Evolutionary conservation across 2,329 filamentous ascomycete species (phyloP).

Genomic region (Trichophyton benhamiae): DNA sequence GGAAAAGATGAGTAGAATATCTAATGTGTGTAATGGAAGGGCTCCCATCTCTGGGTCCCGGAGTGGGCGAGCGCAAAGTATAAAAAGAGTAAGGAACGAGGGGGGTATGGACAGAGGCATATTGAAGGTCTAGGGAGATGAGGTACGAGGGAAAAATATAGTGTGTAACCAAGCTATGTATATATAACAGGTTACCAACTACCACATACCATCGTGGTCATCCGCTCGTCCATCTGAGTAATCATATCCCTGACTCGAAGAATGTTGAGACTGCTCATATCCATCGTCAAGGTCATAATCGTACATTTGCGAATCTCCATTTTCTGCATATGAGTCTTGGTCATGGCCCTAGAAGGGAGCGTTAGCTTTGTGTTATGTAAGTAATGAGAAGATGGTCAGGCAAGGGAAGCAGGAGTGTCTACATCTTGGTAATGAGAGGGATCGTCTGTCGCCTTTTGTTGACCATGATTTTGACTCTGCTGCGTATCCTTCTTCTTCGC

Average conservation of each 20-base stretch:
- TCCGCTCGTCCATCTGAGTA: slow-evolving; percentile 21
- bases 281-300: slow-evolving; percentile 37
- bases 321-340: slow-evolving; percentile 30
- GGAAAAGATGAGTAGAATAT: background rate
- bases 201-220: slow-evolving; percentile 40
- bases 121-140: background rate
- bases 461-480: slow-evolving; percentile 17
- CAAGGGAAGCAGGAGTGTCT: background rate
- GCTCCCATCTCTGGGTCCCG: background rate
- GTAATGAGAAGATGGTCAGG: background rate
- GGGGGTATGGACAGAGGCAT: background rate
- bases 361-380: background rate
- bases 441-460: slow-evolving; percentile 29
- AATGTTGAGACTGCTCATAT: slow-evolving; percentile 24
- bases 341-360: slow-evolving; percentile 15
- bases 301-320: slow-evolving; percentile 41
- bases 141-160: background rate
- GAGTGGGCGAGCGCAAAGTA: background rate
- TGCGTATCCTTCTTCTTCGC: slow-evolving; percentile 24
- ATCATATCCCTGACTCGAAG: slow-evolving; percentile 31
- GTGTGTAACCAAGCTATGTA: background rate
- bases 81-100: background rate
- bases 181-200: background rate
- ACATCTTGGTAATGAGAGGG: slow-evolving; percentile 35
- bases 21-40: background rate